Percentiles rank a stretch among this genome's conserved stretches.
phyloP scores from a whole-genome alignment of 345 rosid genomes.

The Salix purpurea region DNA sequence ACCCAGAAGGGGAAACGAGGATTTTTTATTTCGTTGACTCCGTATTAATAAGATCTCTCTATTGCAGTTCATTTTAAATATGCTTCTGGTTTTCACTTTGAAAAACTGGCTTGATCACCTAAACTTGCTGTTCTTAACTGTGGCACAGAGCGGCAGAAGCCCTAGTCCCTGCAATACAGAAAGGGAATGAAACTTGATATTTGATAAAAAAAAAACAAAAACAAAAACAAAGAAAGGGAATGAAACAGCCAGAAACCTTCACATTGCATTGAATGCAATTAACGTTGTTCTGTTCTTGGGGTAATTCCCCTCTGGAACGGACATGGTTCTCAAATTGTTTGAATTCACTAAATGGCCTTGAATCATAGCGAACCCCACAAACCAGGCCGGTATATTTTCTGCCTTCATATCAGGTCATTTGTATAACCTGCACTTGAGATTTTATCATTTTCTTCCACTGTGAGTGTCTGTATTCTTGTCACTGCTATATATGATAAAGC shows the following conservation, averaged over 20 bases:
- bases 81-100: neutral
- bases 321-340: constrained; percentile 69
- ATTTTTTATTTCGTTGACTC: neutral
- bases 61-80: neutral
- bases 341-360: constrained; percentile 90
- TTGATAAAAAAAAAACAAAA: no score
- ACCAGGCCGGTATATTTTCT: neutral
- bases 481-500: neutral
- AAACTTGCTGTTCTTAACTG: constrained; percentile 3
- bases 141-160: constrained; percentile 61
- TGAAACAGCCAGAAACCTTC: constrained; percentile 76
- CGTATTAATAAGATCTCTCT: no score
- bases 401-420: neutral
- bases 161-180: constrained; percentile 86
- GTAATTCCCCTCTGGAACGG: constrained; percentile 86
- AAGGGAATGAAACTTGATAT: constrained; percentile 53
- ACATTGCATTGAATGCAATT: constrained; percentile 65
- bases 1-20: neutral
- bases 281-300: constrained; percentile 68
- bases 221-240: constrained; percentile 45
- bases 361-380: neutral
- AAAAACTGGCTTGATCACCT: neutral
- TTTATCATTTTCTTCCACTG: neutral
- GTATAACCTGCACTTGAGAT: neutral
- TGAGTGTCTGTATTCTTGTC: neutral